These are phyloP conservation scores for Aureobasidium sp. DNA, from an alignment of 2,329 filamentous ascomycete genomes.

Conservation along the genomic window DNA sequence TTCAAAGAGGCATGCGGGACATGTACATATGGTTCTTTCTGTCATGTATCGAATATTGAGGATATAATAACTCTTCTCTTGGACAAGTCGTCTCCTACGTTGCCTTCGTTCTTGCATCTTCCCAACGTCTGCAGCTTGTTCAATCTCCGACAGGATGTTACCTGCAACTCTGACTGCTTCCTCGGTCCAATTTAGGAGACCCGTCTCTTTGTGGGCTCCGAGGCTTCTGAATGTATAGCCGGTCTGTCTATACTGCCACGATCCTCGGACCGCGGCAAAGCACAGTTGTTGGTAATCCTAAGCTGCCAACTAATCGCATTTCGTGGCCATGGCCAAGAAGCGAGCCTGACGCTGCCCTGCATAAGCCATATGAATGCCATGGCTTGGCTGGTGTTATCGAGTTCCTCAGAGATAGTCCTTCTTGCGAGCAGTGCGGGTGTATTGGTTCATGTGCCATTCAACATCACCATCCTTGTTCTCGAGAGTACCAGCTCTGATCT, in stretches of 20 bases:
- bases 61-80: background rate
- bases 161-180: background rate
- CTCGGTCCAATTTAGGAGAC: background rate
- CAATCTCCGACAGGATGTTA: too few species aligned
- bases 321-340: background rate
- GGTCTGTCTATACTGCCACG: background rate
- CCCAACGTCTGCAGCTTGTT: too few species aligned
- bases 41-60: background rate
- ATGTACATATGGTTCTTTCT: background rate
- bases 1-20: background rate
- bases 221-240: background rate
- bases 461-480: constrained; percentile 94
- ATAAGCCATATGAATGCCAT: background rate
- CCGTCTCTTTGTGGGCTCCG: too few species aligned
- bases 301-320: background rate
- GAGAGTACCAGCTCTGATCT: constrained; percentile 82
- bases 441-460: constrained; percentile 94
- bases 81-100: background rate
- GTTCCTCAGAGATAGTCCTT: constrained; percentile 79
- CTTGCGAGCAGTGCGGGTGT: constrained; percentile 86
- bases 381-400: background rate
- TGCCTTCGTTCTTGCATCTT: background rate
- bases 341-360: constrained; percentile 2
- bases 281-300: background rate
- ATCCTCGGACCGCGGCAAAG: background rate